Base-by-base conservation (phyloP, 2,329 filamentous ascomycete species). In the Coniella lustricola region DNA sequence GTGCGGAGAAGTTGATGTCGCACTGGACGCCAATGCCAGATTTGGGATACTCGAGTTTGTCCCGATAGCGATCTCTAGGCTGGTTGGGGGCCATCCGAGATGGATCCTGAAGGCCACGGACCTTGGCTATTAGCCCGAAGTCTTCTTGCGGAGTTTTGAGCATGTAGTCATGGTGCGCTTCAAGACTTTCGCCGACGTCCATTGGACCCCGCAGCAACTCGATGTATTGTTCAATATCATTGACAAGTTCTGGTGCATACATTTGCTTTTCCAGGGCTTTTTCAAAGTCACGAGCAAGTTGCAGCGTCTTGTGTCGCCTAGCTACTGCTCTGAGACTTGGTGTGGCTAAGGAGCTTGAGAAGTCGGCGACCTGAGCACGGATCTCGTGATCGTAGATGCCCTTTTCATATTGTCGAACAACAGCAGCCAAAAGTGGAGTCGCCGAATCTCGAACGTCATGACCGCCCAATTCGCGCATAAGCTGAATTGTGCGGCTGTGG, bases 1-100 rank as follows among this genome's bases (percentile, higher is more conserved):
- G 81, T 16, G 90, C 90, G 1, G 85, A 85, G 62, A 95, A 95
- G 64, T 95, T 95, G 72, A 96, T 88, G 61, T 95, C 89, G 62
- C 87, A 93, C 62, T 90, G 87, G 13, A 91, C 86, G n/a, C 89
- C 89, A 22, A 85, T 78, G 3, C 83, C 84, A 8, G 72, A 71
- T 59, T 87, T 87, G 5, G 87, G 86, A 50, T 91, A 91, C 62
- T 93, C 88, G 2, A 94, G 76, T 20, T 71, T 71, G 57, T 83
- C 76, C 50, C 67, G 69, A 60, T 77, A 78, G 25, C 69, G 71
- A 55, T 81, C 74, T 49, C 70, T 71, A 4, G 75, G 69, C 53
- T 76, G 74, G 59, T 76, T 74, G 7, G 72, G 69, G 2, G 67
- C 56, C 56, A 77, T 64, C 36, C 65, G 69, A n/a, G 73, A 66